Percentiles rank a stretch among this genome's conserved stretches.
These are phyloP conservation scores for Rhododendron griersonianum DNA, from an alignment of 148 eudicot genomes.

Conservation along the genomic window DNA sequence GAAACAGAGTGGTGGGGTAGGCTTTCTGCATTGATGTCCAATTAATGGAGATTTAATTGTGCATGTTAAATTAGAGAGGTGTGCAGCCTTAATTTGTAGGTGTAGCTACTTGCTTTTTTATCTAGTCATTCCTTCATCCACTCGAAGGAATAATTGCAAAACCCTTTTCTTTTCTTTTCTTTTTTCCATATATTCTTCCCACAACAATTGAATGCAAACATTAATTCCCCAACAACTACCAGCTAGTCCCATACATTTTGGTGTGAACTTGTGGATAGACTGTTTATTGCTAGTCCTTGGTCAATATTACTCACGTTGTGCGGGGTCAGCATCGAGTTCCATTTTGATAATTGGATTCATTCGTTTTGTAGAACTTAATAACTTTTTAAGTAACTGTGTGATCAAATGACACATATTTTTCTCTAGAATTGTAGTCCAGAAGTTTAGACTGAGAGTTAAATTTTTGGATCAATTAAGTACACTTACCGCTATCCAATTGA, in stretches of 20 bases:
- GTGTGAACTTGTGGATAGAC: background rate
- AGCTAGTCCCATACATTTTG: background rate
- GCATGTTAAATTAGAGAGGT: background rate
- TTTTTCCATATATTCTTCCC: background rate
- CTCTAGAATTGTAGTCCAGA: background rate
- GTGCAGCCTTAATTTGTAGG: conserved; percentile 2
- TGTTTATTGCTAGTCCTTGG: background rate
- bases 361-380: background rate
- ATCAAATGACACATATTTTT: background rate
- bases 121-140: conserved; percentile 6
- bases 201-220: background rate
- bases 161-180: background rate
- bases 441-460: background rate
- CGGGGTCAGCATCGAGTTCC: background rate
- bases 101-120: conserved; percentile 1
- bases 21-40: background rate
- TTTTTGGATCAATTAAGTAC: background rate
- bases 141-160: background rate
- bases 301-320: too few species aligned
- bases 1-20: too few species aligned
- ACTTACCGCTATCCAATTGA: background rate
- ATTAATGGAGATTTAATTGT: background rate
- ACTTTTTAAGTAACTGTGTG: background rate
- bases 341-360: background rate
- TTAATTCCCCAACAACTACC: background rate